Base-by-base conservation (phyloP, 2,329 filamentous ascomycete species). In the Ophiosphaerella korrae region DNA sequence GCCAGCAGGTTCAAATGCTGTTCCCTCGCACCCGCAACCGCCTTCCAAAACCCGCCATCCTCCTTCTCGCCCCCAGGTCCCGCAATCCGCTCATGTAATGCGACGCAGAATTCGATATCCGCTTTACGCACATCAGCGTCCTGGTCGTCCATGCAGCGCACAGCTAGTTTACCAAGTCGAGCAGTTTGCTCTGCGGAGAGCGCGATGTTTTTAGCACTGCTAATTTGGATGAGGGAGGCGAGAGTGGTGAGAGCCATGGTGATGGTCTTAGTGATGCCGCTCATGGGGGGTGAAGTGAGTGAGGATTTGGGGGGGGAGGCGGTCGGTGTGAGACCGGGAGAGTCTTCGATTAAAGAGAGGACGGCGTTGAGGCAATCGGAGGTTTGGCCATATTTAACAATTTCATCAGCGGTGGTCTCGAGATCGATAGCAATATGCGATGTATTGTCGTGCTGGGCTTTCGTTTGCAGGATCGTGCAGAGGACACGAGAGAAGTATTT, bases 31-130 rank as follows among this genome's bases (percentile, higher is more conserved):
- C 76, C 77, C 50, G 79, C 83, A 63, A 92, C 78, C 21, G 81
- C 80, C 31, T 81, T 81, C 89, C 89, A 93, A 68, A 92, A 92
- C 0, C 60, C 60, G 9, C 52, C 58, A 26, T 68, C 72, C 46
- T 77, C 76, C 31, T 74, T 71, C 31, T 73, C 72, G 12, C 58
- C 67, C 3, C 65, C 71, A 3, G 58, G 47, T 0, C 57, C 58
- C 5, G 55, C 61, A 34, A 71, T 70, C 7, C 67, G 63, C 40
- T 80, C 78, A 68, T 92, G 88, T 53, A 92, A 74, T 51, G 86
- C 84, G 23, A 91, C 85, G 62, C 88, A 91, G n/a, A 92, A 79
- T 68, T 90, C 85, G 39, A 92, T 87, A n/a, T 88, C 87, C 53
- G 89, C 88, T 80, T 90, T 89, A 35, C 74, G 60, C 2, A 77